Conservation (phyloP, 2,329 filamentous ascomycete genomes). For the Cordyceps cateniannulata region DNA sequence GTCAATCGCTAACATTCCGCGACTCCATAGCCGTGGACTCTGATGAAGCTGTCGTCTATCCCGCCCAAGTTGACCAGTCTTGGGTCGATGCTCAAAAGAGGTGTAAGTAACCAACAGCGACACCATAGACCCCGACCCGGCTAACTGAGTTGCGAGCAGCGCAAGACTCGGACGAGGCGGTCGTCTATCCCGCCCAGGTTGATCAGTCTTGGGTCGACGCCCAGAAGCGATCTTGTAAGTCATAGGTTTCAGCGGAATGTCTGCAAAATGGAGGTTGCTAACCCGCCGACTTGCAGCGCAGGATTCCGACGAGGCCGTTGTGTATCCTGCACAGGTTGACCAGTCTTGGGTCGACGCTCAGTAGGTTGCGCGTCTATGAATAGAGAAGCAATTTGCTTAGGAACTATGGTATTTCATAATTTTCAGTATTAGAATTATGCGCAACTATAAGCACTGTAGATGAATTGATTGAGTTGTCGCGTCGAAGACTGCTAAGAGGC, state of each 20-base stretch:
- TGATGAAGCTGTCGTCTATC: background rate
- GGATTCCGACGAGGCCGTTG: background rate
- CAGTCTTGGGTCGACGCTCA: background rate
- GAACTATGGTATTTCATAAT: no score
- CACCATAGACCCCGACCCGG: background rate
- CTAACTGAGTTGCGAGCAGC: background rate
- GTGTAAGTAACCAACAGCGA: background rate
- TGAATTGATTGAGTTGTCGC: no score
- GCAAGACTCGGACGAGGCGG: background rate
- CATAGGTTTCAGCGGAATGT: no score
- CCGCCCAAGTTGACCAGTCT: background rate
- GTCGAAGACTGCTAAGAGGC: no score
- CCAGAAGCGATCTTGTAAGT: background rate
- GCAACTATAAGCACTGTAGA: no score
- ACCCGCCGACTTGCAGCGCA: background rate
- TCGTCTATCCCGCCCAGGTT: background rate
- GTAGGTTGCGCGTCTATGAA: no score
- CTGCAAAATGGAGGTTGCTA: no score
- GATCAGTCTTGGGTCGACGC: background rate
- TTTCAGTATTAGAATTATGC: no score
- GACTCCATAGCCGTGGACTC: background rate
- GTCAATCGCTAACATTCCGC: no score
- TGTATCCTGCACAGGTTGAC: background rate
- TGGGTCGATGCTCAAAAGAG: background rate
- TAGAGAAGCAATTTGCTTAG: no score